Base-by-base conservation (phyloP, 1,284 basidiomycete genomes). In the Phellopilus nigrolimitatus region DNA sequence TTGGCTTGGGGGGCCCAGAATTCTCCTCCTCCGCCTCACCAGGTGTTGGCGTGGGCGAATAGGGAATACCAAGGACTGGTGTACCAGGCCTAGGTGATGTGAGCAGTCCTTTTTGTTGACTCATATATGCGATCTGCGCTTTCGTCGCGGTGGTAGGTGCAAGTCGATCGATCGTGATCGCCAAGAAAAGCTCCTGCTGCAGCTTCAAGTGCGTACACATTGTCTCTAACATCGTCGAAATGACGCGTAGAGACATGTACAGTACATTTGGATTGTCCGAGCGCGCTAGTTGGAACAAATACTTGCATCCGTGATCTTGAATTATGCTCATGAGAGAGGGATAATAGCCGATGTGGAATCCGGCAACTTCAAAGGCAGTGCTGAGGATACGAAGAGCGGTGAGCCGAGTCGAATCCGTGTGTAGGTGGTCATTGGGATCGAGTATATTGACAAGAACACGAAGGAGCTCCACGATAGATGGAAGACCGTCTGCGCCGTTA, bases 101-200 rank as follows among this genome's bases (percentile, higher is more conserved):
- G 44, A 38, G 51, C 22, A 45, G 53, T 49, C 54, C 56, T 58
- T 28, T 60, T 63, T 42, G 55, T 57, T 55, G 61, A 58, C 24
- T 41, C 37, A 59, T 56, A 21, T 61, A 55, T 4, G 56, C 59
- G 31, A 59, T 61, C 49, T 59, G 62, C 7, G 51, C 55, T 47
- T 62, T 59, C 27, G 63, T 54, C 9, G 66, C 62, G 2, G 64
- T 59, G 0, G 83, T 77, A 1, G 80, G 79, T 1, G 87, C 85
- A 4, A 99, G 75, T 17, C 94, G 82, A 64, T 97, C 95, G 55
- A 99, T 85, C 19, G 91, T 86, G 68, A 97, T 98, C 2, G 92
- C 84, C 25, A 99, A 71, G 70, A 95, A 97, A 12, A 98, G 79
- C 65, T 99, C 97, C 62, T 94, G 88, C 64, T 99, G 97, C n/a